These are phyloP conservation scores for Alternaria triticina DNA, from an alignment of 2,329 filamentous ascomycete species.

Conservation along the genomic window DNA sequence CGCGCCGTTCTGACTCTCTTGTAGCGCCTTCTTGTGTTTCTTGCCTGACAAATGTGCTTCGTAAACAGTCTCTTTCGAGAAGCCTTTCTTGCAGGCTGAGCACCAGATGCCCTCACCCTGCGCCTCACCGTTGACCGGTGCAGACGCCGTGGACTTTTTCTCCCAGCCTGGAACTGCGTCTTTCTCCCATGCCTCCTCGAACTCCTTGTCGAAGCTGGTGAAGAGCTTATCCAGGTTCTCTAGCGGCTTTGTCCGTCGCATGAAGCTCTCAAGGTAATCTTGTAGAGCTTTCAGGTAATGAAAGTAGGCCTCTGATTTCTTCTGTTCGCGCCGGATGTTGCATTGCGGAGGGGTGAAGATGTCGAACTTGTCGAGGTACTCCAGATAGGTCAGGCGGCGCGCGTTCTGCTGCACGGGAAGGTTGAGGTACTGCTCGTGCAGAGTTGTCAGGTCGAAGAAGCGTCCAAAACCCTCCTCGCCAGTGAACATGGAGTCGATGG, in stretches of 20 bases:
- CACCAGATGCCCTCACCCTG: slow-evolving; percentile 79
- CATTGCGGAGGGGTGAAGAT: slow-evolving; percentile 77
- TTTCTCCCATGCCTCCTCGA: slow-evolving; percentile 80
- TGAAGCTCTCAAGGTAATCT: slow-evolving; percentile 85
- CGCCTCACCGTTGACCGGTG: slow-evolving; percentile 58
- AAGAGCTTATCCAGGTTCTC: slow-evolving; percentile 85
- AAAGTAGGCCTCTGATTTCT: slow-evolving; percentile 92
- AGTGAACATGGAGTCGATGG: slow-evolving; percentile 91
- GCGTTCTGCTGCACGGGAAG: slow-evolving; percentile 76
- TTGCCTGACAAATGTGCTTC: slow-evolving; percentile 86
- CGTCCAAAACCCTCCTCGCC: slow-evolving; percentile 93
- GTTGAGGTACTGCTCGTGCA: slow-evolving; percentile 90
- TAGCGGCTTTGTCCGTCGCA: slow-evolving; percentile 81
- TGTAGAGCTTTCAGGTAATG: slow-evolving; percentile 82
- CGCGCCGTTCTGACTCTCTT: slow-evolving; percentile 56
- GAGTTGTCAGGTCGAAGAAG: slow-evolving; percentile 84
- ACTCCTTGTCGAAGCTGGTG: slow-evolving; percentile 78
- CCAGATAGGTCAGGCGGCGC: slow-evolving; percentile 78
- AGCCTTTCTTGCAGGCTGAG: slow-evolving; percentile 89
- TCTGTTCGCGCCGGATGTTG: slow-evolving; percentile 78
- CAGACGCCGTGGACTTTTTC: slow-evolving; percentile 55
- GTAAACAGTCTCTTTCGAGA: slow-evolving; percentile 94
- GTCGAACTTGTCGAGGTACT: slow-evolving; percentile 93
- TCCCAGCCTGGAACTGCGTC: slow-evolving; percentile 82
- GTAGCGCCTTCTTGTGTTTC: slow-evolving; percentile 86